Conservation (phyloP, 441 rosid genomes). For the Aleurites moluccanus region DNA sequence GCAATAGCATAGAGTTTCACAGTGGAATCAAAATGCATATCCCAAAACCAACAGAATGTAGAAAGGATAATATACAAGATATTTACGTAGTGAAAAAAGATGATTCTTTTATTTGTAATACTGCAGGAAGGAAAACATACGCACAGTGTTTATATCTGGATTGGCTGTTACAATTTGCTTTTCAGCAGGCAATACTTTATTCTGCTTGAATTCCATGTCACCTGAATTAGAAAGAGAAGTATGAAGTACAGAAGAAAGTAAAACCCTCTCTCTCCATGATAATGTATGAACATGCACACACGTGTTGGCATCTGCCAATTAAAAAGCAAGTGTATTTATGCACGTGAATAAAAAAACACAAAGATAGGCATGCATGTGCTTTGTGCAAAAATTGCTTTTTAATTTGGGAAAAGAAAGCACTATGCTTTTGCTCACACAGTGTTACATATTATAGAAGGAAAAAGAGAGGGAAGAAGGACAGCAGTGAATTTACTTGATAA, state of each 20-base stretch:
- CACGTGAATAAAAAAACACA: neutral
- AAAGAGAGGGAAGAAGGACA: no score
- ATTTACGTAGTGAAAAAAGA: neutral
- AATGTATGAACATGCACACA: neutral
- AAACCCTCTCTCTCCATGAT: neutral
- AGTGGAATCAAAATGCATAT: neutral
- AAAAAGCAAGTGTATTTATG: neutral
- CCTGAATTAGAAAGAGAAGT: constrained; percentile 44
- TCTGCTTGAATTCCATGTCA: constrained; percentile 94
- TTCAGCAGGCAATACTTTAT: constrained; percentile 71
- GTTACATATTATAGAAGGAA: no score
- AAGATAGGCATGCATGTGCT: neutral
- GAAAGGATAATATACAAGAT: neutral
- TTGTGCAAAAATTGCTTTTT: neutral
- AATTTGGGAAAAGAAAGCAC: neutral
- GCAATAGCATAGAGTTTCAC: neutral
- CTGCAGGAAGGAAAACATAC: constrained; percentile 16
- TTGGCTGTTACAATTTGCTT: constrained; percentile 82
- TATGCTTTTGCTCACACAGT: neutral
- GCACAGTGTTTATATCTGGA: constrained; percentile 82
- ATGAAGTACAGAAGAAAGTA: neutral
- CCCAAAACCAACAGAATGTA: neutral
- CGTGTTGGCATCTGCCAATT: neutral
- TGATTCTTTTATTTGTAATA: neutral
- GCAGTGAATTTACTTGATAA: no score